A percentile compares a stretch with the other conserved stretches of the same genome.
Conservation (phyloP, 108 stramenopile genomes). For the Skeletonema marinoi region DNA sequence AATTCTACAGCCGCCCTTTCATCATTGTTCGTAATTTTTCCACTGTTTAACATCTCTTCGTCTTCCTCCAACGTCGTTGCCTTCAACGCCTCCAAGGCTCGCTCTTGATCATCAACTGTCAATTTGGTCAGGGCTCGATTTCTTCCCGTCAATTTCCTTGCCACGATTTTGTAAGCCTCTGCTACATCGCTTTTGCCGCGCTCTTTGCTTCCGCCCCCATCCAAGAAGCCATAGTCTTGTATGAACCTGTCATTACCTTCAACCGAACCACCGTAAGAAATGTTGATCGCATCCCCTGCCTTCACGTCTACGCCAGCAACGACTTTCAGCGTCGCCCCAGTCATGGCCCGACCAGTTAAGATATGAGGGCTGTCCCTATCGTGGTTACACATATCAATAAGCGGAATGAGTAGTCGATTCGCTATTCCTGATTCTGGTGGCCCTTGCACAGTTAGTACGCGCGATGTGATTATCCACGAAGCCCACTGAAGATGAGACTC, state of each 20-base stretch:
- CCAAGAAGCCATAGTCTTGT: constrained; percentile 73
- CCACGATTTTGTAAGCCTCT: constrained; percentile 54
- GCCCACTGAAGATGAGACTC: constrained; percentile 67
- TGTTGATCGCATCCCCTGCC: constrained; percentile 72
- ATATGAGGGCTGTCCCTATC: constrained; percentile 70
- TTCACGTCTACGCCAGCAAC: constrained; percentile 72
- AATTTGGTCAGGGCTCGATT: constrained; percentile 46
- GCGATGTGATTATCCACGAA: constrained; percentile 70
- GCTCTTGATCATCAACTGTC: constrained; percentile 50
- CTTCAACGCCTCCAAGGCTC: constrained; percentile 53
- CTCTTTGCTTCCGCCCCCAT: constrained; percentile 40
- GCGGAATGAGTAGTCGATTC: constrained; percentile 71
- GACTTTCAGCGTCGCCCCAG: constrained; percentile 71
- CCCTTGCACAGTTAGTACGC: constrained; percentile 78
- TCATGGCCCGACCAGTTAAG: constrained; percentile 67
- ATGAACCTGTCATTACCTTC: constrained; percentile 80
- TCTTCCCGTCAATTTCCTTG: constrained; percentile 50
- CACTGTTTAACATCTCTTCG: constrained; percentile 27
- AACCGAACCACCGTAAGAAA: constrained; percentile 72
- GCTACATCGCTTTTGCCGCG: constrained; percentile 19
- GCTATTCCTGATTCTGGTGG: constrained; percentile 46
- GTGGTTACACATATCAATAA: constrained; percentile 88
- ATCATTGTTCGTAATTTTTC: constrained; percentile 27
- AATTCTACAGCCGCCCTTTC: constrained; percentile 56
- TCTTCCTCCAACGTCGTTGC: constrained; percentile 64